Evolutionary conservation across 2,329 filamentous ascomycete genomes (phyloP), one percentile per base, ranked within the genome.

Genomic region (Pseudogymnoascus sp.): DNA sequence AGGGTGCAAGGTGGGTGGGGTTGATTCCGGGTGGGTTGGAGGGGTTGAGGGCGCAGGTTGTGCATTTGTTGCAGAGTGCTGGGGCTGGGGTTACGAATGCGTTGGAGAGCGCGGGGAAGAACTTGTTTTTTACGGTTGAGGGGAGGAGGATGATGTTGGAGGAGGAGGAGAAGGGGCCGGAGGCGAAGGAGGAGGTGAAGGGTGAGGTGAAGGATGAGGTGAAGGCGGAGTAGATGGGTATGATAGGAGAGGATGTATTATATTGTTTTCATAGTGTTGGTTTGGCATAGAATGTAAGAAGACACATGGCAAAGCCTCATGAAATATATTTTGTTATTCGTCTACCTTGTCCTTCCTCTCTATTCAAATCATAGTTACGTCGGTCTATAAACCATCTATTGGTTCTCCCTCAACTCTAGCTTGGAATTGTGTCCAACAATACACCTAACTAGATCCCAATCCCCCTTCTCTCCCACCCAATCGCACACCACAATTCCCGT

Each of bases 401-500:
- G 11, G 47, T 54, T 54, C 26, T 54, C 67, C 29, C 64, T 79
- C 62, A 82, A 69, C 71, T 85, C 80, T 66, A 87, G 71, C 66
- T 80, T 88, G 23, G 88, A 84, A 73, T 99, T 99, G 91, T 96
- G 93, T 5, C 90, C 93, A 5, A 97, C 87, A 70, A 97, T 88
- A 75, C 90, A 90, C 67, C 87, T 84, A 37, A 96, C 85, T 63
- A 97, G 76, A 77, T 97, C 92, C 93, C 93, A 99, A 76, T 97
- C 89, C 0, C 88, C 92, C 66, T 87, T 82, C 66, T 86, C 80
- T 2, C 95, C 95, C 61, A 97, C 93, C 90, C 90, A 97, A 75
- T 99, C 95, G 66, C 89, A 95, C 26, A 97, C 88, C 51, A 97
- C 86, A 65, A 97, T 86, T 3, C 95, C 95, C 1, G 93, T 96